Evolutionary conservation across 1,284 basidiomycete species (phyloP).

Genomic region (Violaceomyces palustris): DNA sequence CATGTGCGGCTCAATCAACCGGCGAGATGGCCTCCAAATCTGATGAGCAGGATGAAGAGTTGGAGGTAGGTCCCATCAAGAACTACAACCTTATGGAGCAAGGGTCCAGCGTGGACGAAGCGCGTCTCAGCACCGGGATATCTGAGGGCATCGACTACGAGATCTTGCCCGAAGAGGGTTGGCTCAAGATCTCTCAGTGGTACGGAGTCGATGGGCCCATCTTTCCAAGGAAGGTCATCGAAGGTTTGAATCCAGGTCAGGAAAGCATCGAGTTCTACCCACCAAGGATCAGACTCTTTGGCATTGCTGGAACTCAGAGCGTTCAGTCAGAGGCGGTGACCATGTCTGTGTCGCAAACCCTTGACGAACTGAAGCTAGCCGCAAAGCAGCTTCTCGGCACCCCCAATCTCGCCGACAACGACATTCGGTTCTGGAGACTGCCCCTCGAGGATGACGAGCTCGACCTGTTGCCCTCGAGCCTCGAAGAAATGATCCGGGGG

Average conservation of each 20-base stretch:
- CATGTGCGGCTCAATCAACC: slow-evolving; percentile 63
- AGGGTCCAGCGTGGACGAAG: slow-evolving; percentile 12
- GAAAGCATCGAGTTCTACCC: slow-evolving; percentile 73
- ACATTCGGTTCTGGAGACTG: slow-evolving; percentile 29
- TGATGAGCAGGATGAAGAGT: slow-evolving; percentile 60
- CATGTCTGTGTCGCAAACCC: slow-evolving; percentile 34
- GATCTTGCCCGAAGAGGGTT: slow-evolving; percentile 69
- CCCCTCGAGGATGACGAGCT: slow-evolving; percentile 17
- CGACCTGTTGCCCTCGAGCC: slow-evolving; percentile 6
- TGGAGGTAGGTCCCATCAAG: slow-evolving; percentile 67
- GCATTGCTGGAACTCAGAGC: slow-evolving; percentile 41
- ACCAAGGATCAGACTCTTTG: slow-evolving; percentile 64
- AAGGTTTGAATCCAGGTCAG: slow-evolving; percentile 51
- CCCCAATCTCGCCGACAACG: slow-evolving; percentile 10
- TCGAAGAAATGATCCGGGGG: slow-evolving; percentile 4
- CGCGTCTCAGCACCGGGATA: slow-evolving; percentile 51
- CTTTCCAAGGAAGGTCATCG: slow-evolving; percentile 66
- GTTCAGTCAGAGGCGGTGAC: slow-evolving; percentile 37
- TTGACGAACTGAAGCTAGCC: slow-evolving; percentile 31
- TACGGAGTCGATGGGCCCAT: slow-evolving; percentile 63
- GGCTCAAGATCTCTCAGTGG: slow-evolving; percentile 67
- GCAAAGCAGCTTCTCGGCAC: slow-evolving; percentile 21
- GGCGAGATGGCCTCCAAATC: no score
- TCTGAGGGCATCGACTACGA: slow-evolving; percentile 71
- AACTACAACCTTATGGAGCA: slow-evolving; percentile 63